Evolutionary conservation across 225 moss, liverwort and hornwort genomes (phyloP), one percentile per base, ranked within the genome.

Genomic region (Polytrichum commune): DNA sequence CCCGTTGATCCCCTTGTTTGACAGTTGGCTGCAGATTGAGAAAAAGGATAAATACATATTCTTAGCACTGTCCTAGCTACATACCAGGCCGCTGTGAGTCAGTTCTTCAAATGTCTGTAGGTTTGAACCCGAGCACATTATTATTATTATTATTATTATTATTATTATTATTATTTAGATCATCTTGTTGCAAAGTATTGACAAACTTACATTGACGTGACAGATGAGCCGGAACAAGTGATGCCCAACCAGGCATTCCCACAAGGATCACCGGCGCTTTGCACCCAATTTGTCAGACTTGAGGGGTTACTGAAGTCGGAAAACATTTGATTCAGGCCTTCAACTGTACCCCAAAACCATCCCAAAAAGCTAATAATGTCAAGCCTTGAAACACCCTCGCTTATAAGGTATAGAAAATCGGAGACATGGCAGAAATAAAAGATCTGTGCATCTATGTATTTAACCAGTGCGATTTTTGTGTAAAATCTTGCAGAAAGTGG

Each of bases 261-360:
- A 55, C 87, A 87, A 27, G 87, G 87, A 81, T 87, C 87, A 33
- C 83, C 87, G 53, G 81, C 83, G 69, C 80, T 83, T 81, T 74
- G 83, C 66, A 80, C 83, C 87, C 87, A 87, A 53, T 83, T 87
- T 71, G 74, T 62, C 7, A 87, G 78, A 69, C 55, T 76, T 56
- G 73, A 38, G 62, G 80, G 73, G 53, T 62, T 83, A 16, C 76
- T 76, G 22, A 87, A 69, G 78, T 71, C 71, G 26, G 74, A 69
- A 60, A 71, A 78, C 80, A 87, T 63, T 25, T 25, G 23, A 60
- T 80, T 84, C 78, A 87, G 66, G 18, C 80, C 80, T 74, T 58
- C 65, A n/a, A 84, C 87, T 87, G 83, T 27, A 29, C 24, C 35
- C 77, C 58, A 57, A 72, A 71, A n/a, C 26, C 62, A 65, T 56